Evolutionary conservation across 371 early-diverging fungal species (phyloP).

Genomic region (Syncephalastrum racemosum): DNA sequence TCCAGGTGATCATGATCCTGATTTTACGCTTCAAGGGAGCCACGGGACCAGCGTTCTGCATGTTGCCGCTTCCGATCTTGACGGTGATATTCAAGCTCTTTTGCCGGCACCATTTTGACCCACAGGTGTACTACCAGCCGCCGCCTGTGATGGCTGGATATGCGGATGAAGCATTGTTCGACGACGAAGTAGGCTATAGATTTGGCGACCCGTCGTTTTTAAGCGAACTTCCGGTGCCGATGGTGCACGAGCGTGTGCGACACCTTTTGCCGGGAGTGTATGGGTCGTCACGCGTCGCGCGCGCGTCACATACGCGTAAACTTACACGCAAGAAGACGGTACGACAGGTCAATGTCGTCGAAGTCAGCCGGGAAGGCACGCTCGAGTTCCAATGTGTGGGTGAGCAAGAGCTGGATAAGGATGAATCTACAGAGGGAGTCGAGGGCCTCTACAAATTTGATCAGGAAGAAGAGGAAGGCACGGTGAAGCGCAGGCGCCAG

Average conservation of each 20-base stretch:
- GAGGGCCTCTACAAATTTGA: conserved; percentile 39
- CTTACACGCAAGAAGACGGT: conserved; percentile 39
- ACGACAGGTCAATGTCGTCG: conserved; percentile 27
- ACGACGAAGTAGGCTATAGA: conserved; percentile 34
- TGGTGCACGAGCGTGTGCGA: conserved; percentile 56
- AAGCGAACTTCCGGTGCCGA: conserved; percentile 53
- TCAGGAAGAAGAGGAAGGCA: conserved; percentile 8
- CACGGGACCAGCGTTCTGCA: conserved; percentile 41
- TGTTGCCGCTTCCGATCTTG: conserved; percentile 63
- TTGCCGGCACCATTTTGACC: conserved; percentile 45
- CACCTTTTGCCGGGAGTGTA: conserved; percentile 55
- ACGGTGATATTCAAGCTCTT: conserved; percentile 60
- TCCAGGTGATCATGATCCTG: conserved; percentile 70
- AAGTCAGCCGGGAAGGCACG: conserved; percentile 18
- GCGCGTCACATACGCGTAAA: conserved; percentile 10
- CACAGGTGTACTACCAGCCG: conserved; percentile 49
- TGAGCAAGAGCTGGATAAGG: conserved; percentile 34
- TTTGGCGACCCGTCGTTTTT: conserved; percentile 60
- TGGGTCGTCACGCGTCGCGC: conserved; percentile 14
- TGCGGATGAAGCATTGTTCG: too few relatives aligned
- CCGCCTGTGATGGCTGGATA: conserved; percentile 12
- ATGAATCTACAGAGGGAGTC: conserved; percentile 38
- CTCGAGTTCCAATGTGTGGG: conserved; percentile 36
- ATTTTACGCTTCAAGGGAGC: conserved; percentile 52
- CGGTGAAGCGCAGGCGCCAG: too few relatives aligned